These are phyloP conservation scores for Ceriops tagal DNA, from an alignment of 345 rosid species.

Conservation along the genomic window DNA sequence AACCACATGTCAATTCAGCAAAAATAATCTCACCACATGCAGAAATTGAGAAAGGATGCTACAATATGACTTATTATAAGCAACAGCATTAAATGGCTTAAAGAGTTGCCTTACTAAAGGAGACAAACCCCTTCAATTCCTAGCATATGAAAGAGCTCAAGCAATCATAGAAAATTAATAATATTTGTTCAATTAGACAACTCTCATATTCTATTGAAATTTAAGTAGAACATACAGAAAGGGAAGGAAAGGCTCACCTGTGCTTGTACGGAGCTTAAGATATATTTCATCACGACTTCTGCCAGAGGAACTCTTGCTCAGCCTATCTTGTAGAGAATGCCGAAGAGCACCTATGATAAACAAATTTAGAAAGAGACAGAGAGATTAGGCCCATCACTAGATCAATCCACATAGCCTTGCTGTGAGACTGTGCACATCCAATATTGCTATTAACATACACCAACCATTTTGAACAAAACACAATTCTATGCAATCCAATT, in stretches of 20 bases:
- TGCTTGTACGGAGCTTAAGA: constrained; percentile 83
- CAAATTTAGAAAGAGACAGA: constrained; percentile 22
- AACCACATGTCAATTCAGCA: not conserved
- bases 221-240: not conserved
- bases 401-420: not conserved
- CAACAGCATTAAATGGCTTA: too few species aligned
- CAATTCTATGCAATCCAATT: not conserved
- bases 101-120: too few species aligned
- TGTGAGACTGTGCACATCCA: not conserved
- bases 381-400: constrained; percentile 23
- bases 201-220: not conserved
- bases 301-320: constrained; percentile 83
- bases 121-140: too few species aligned
- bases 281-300: constrained; percentile 84
- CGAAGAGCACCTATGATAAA: constrained; percentile 68
- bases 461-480: constrained; percentile 1
- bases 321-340: constrained; percentile 84
- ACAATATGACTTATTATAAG: not conserved
- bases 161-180: too few species aligned
- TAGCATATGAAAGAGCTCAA: too few species aligned
- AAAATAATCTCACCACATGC: not conserved
- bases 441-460: not conserved
- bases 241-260: constrained; percentile 44
- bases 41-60: not conserved
- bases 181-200: too few species aligned